Evolutionary conservation across 2,329 filamentous ascomycete species (phyloP), one percentile per base, ranked within the genome.

Genomic region (Arthrobotrys musiformis): DNA sequence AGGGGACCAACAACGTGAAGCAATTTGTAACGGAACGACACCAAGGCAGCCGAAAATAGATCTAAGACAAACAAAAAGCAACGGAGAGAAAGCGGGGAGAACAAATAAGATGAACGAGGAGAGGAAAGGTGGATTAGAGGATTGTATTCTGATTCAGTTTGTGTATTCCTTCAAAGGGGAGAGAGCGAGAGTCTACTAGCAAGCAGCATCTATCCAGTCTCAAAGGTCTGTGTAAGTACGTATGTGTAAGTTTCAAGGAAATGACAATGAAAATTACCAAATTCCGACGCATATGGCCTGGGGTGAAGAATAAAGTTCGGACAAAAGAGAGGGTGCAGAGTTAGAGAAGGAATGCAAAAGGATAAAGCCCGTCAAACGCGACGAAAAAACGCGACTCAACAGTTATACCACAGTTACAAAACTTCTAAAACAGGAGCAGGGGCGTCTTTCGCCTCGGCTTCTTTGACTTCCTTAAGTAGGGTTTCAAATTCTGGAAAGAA

Each of bases 401-500:
- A 30, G 48, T n/a, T n/a, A n/a, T n/a, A n/a, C 13, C 13, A 52
- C n/a, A 30, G 8, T 40, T 40, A 58, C 40, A 58, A 15, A n/a
- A 40, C 54, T 17, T 37, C 30, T 22, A 40, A 40, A 40, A 40
- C 19, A 42, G 22, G 40, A 4, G n/a, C 33, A n/a, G n/a, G n/a
- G 0, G 24, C 30, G 66, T 70, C 26, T n/a, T 30, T 46, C 1
- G 15, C 24, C 13, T 76, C 72, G 9, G 64, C 72, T 8, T 60
- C 58, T 19, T 70, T 70, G 19, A 76, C 42, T 24, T 76, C 56
- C 6, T 35, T 24, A 22, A 76, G 1, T 33, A 76, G 9, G 9
- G 22, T 56, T 0, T 37, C 48, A 28, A 60, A 76, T 60, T 76
- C 72, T 1, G 64, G 72, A 22, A 76, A 76, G 33, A 66, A 76